phyloP scores from a whole-genome alignment of 2,329 filamentous ascomycete genomes.

The Exophiala phaeomuriformis region DNA sequence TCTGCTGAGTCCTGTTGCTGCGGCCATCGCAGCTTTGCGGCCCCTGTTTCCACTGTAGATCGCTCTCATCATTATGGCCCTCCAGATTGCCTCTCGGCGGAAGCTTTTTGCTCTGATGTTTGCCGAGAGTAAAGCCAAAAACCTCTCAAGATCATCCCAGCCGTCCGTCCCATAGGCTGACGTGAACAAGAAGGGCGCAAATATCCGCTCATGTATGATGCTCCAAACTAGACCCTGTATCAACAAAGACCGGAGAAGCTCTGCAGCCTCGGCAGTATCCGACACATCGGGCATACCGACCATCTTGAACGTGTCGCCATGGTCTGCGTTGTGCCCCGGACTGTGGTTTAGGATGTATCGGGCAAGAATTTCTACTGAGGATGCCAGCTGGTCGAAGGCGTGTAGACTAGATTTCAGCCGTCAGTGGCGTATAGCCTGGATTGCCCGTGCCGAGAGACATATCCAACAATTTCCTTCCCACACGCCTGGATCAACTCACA shows the following conservation, averaged over 20 bases:
- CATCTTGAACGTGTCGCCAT: neutral
- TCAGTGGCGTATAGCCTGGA: conserved; percentile 10
- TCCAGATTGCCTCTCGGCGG: conserved; percentile 51
- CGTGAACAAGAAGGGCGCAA: conserved; percentile 53
- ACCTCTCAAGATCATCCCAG: conserved; percentile 44
- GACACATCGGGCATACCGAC: conserved; percentile 32
- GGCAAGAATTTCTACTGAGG: conserved; percentile 46
- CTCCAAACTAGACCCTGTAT: conserved; percentile 51
- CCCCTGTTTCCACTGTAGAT: conserved; percentile 51
- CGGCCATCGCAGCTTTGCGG: conserved; percentile 50
- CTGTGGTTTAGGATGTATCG: conserved; percentile 45
- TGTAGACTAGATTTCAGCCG: conserved; percentile 38
- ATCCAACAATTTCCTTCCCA: neutral
- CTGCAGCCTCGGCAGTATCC: conserved; percentile 46
- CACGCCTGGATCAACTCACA: conserved; percentile 38
- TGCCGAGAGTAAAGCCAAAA: conserved; percentile 49
- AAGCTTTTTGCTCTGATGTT: conserved; percentile 52
- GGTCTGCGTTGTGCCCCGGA: conserved; percentile 26
- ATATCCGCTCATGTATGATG: conserved; percentile 50
- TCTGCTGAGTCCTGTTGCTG: conserved; percentile 49
- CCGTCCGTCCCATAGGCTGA: conserved; percentile 45
- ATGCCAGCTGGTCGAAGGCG: conserved; percentile 46
- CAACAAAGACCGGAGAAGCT: conserved; percentile 48
- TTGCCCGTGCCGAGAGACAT: neutral
- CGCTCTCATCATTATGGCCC: conserved; percentile 51